Percentiles rank a stretch among this genome's conserved stretches.
Conservation (phyloP, 768 basidiomycete genomes). For the Xerocomellus dryophilus region DNA sequence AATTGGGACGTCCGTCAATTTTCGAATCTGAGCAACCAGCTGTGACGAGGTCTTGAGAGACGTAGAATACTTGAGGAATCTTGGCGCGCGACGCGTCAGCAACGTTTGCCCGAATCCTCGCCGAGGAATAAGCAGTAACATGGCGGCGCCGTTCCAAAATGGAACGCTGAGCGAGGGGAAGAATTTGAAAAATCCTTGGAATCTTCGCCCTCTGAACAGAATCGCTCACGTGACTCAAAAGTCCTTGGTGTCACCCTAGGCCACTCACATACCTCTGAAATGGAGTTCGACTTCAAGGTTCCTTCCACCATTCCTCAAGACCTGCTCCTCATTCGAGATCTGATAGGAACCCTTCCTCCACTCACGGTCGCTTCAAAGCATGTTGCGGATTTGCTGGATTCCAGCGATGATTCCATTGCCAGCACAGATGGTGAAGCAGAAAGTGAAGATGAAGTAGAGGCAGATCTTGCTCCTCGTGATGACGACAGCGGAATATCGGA, state of each 20-base stretch:
- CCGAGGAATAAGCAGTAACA: slow-evolving; percentile 14
- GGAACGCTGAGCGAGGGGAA: neutral
- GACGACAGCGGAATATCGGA: slow-evolving; percentile 32
- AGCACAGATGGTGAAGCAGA: slow-evolving; percentile 52
- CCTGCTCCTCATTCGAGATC: slow-evolving; percentile 65
- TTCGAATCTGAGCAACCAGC: slow-evolving; percentile 84
- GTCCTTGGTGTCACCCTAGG: neutral
- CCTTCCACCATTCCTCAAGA: slow-evolving; percentile 70
- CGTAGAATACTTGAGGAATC: slow-evolving; percentile 48
- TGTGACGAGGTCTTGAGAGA: slow-evolving; percentile 60
- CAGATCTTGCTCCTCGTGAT: slow-evolving; percentile 48
- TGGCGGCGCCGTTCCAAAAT: slow-evolving; percentile 1
- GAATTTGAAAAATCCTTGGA: neutral
- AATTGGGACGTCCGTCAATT: slow-evolving; percentile 77
- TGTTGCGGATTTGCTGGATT: slow-evolving; percentile 5
- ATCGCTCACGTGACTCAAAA: slow-evolving; percentile 23
- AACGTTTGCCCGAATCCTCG: slow-evolving; percentile 3
- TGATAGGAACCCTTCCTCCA: slow-evolving; percentile 43
- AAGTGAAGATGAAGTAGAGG: slow-evolving; percentile 75
- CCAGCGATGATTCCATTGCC: slow-evolving; percentile 46
- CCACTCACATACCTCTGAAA: slow-evolving; percentile 3
- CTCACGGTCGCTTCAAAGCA: neutral
- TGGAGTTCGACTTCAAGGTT: slow-evolving; percentile 48
- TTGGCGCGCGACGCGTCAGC: neutral
- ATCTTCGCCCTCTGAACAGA: too few relatives aligned